phyloP scores from a whole-genome alignment of 306 rosid genomes.

The Citrullus colocynthis region DNA sequence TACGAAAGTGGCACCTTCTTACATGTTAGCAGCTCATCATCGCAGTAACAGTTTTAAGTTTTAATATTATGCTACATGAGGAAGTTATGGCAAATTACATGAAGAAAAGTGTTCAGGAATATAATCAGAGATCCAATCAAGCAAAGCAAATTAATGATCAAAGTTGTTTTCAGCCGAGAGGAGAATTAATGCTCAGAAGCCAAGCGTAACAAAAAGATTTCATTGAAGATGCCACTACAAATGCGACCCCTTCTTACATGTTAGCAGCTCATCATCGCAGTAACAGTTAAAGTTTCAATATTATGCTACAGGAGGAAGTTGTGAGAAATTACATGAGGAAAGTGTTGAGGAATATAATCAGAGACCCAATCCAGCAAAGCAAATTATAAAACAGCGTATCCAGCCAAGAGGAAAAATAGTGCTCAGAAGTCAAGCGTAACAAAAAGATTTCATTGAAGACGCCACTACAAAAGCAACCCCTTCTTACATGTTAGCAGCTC shows the following conservation, averaged over 20 bases:
- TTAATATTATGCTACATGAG: background rate
- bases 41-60: background rate
- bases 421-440: too few species aligned
- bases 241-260: conserved; percentile 33
- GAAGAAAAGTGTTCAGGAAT: background rate
- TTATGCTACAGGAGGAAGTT: too few species aligned
- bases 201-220: conserved; percentile 70
- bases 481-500: too few species aligned
- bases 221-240: conserved; percentile 31
- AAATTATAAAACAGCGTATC: too few species aligned
- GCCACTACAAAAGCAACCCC: too few species aligned
- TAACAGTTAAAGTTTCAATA: too few species aligned
- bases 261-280: conserved; percentile 20
- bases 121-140: background rate
- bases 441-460: too few species aligned
- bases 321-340: too few species aligned
- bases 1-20: conserved; percentile 18
- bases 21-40: conserved; percentile 26
- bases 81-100: background rate
- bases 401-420: too few species aligned
- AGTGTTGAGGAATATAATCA: too few species aligned
- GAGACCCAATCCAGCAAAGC: too few species aligned
- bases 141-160: background rate
- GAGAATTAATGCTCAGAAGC: conserved; percentile 50
- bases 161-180: background rate